Evolutionary conservation across 768 basidiomycete species (phyloP), one percentile per base, ranked within the genome.

Genomic region (Hericium coralloides): DNA sequence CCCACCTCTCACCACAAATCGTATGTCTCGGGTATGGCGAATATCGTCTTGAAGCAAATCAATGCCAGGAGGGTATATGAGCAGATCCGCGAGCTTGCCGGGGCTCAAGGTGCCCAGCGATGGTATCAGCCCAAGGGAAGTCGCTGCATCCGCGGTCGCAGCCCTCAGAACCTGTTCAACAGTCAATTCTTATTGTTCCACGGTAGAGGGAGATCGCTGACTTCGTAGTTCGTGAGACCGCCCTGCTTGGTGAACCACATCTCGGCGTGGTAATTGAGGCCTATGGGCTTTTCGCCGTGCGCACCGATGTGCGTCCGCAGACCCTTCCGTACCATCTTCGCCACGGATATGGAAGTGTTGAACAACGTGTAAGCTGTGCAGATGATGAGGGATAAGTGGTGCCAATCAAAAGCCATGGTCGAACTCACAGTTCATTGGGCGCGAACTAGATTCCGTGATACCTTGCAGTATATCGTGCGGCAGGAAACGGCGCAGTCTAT

Each of bases 261-360:
- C 63, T 89, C 87, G 18, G 81, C 79, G 58, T 89, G 87, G 61
- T 89, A 90, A 70, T 85, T 86, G n/a, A 84, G 64, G 0, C 87
- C 87, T 12, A 87, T 67, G 0, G 87, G 87, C 2, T 80, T 78
- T 66, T 88, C 72, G 17, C 87, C 87, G 63, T 89, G 87, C 0
- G 86, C 86, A 22, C 87, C 87, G 57, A 89, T 83, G 61, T 85
- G 81, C 2, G 82, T 74, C 23, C 75, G 72, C 15, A 87, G 67
- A 12, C 86, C 87, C 55, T 75, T 79, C 26, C 76, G 69, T 18
- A 87, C 81, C 84, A 89, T 84, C 64, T 82, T 80, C 0, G 85
- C 82, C 10, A 83, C 76, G 2, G 86, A 86, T 12, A 69, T 71
- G 6, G 87, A 88, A 4, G 83, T 84, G 62, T 89, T 89, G 68